phyloP scores from a whole-genome alignment of 148 eudicot species.

The Persicaria tinctoria region DNA sequence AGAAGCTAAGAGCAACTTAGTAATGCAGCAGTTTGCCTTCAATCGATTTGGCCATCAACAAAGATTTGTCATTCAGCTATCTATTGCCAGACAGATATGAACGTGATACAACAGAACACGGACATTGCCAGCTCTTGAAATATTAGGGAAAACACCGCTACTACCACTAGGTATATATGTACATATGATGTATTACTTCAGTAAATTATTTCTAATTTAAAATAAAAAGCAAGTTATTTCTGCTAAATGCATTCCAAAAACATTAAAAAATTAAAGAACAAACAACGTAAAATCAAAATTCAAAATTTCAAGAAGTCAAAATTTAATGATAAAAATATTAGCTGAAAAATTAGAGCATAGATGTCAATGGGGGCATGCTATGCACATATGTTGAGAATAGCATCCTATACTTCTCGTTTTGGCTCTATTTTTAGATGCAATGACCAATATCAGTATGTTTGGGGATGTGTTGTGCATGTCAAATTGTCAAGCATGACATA shows the following conservation, averaged over 20 bases:
- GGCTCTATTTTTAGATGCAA: too few species aligned
- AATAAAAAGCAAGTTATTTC: not conserved
- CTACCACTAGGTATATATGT: too few species aligned
- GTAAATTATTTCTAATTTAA: too few species aligned
- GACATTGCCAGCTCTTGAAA: not conserved
- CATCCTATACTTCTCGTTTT: not conserved
- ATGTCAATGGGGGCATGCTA: not conserved
- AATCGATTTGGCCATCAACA: not conserved
- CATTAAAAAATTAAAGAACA: not conserved
- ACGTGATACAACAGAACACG: not conserved
- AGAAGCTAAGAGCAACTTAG: not conserved
- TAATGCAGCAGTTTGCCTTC: not conserved
- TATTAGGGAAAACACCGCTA: not conserved
- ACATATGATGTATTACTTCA: too few species aligned
- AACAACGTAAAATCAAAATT: not conserved
- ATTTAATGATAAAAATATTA: not conserved
- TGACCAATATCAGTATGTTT: too few species aligned
- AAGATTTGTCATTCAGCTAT: not conserved
- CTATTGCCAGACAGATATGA: not conserved
- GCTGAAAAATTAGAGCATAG: not conserved
- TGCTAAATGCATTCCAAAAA: not conserved
- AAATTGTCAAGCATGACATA: not conserved
- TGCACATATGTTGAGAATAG: not conserved
- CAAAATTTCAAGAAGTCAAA: not conserved
- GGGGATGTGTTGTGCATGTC: too few species aligned